Conservation (phyloP, 2,329 filamentous ascomycete genomes). For the Fusarium sp. region DNA sequence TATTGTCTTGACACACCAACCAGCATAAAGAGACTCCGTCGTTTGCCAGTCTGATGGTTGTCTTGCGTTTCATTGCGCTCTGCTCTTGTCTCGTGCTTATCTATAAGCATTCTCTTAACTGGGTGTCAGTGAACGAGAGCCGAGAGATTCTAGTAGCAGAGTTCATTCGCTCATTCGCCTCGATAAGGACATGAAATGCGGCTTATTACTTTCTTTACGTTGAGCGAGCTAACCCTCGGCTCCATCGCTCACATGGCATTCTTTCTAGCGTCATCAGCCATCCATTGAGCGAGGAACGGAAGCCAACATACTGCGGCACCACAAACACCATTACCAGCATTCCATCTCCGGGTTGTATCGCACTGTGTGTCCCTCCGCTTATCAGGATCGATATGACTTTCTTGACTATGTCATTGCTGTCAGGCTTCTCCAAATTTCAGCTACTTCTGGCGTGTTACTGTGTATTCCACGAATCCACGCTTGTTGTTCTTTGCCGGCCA, state of each 20-base stretch:
- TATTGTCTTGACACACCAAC: neutral
- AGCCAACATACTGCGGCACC: slow-evolving; percentile 14
- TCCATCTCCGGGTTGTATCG: slow-evolving; percentile 12
- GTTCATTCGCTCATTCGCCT: slow-evolving; percentile 4
- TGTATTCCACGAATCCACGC: neutral
- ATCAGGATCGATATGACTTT: neutral
- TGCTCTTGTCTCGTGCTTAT: slow-evolving; percentile 3
- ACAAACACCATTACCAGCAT: slow-evolving; percentile 23
- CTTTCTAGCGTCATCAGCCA: slow-evolving; percentile 26
- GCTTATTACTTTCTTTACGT: neutral
- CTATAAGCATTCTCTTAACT: neutral
- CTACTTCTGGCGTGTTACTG: neutral
- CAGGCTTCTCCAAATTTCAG: neutral
- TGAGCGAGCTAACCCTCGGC: neutral
- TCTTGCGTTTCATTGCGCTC: neutral
- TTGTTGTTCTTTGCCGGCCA: neutral
- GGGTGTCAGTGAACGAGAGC: neutral
- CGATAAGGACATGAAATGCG: slow-evolving; percentile 28
- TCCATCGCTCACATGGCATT: slow-evolving; percentile 33
- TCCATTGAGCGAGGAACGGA: slow-evolving; percentile 20
- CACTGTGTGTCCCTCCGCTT: neutral
- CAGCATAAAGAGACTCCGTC: slow-evolving; percentile 16
- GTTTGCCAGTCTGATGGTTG: slow-evolving; percentile 3
- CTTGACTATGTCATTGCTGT: neutral
- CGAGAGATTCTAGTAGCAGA: neutral